Base-by-base conservation (phyloP, 1,284 basidiomycete genomes). In the Coniferiporia weirii region DNA sequence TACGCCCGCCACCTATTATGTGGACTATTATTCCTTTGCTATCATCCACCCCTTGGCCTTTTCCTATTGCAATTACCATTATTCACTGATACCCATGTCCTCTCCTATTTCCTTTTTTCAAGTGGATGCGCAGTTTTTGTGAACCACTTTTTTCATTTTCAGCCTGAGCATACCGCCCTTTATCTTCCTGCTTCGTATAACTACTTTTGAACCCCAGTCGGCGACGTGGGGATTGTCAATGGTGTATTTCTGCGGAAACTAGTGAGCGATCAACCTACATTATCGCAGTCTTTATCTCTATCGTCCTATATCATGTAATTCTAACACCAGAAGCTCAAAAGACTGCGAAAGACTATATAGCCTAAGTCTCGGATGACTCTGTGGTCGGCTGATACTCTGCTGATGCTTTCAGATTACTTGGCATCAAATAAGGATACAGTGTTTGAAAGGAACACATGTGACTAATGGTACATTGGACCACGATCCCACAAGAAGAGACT, bases 221-320 rank as follows among this genome's bases (percentile, higher is more conserved):
- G 54, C 34, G 54, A 56, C 54, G 35, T 4, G 54, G 36, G 46
- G 46, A 19, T 19, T n/a, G 8, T 10, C 27, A 32, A 27, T 32
- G 36, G 45, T 48, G 45, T 56, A 47, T 56, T 55, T 56, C 52
- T 46, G n/a, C 38, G 40, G 44, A 45, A 20, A 48, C 34, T 38
- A 34, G 17, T 47, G 15, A 54, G 53, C 43, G 53, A 44, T 46
- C 53, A 20, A 56, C 54, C 45, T 56, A 56, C 54, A 56, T 56
- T 56, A 56, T 55, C 54, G 34, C 34, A 45, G 40, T 55, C 54
- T 45, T 56, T 56, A 56, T 56, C 45, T 38, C 47, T 56, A 56
- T 56, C 46, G n/a, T 47, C 17, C 13, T 47, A 49, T 56, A 45
- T 38, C 46, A 34, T 56, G 54, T 56, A 56, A 45, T 48, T 36